Evolutionary conservation across 2,329 filamentous ascomycete species (phyloP).

Genomic region (Calonectria ilicicola): DNA sequence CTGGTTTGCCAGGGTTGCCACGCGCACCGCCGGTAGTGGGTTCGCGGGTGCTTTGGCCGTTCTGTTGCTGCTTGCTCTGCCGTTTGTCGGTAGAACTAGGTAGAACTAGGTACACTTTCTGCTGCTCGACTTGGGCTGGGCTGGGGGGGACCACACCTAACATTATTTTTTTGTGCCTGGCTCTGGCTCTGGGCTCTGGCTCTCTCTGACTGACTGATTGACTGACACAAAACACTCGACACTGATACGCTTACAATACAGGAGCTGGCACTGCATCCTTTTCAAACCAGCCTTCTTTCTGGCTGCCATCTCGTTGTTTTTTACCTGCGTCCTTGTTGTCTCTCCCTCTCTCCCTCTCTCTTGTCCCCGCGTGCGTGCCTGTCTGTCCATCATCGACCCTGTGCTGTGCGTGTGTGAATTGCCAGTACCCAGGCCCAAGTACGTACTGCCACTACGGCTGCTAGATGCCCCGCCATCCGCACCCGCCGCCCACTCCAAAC

Average conservation of each 20-base stretch:
- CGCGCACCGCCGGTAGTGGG: neutral
- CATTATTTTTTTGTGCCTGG: neutral
- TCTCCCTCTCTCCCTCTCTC: too few species aligned
- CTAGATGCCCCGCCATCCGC: conserved; percentile 46
- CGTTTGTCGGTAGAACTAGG: neutral
- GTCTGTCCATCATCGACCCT: too few species aligned
- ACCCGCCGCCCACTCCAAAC: conserved; percentile 34
- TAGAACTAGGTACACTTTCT: neutral
- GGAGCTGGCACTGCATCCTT: neutral
- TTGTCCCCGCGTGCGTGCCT: neutral
- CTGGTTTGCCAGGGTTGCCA: neutral
- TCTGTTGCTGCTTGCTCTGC: neutral
- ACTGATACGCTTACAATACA: neutral
- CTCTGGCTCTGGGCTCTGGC: too few species aligned
- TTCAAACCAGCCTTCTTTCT: neutral
- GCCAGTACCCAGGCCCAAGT: neutral
- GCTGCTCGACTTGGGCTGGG: neutral
- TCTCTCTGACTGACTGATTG: too few species aligned
- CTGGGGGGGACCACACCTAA: neutral
- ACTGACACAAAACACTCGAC: conserved; percentile 2
- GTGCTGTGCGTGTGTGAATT: neutral
- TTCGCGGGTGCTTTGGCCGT: neutral
- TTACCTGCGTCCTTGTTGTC: neutral
- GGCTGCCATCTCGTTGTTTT: neutral
- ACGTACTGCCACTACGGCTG: conserved; percentile 9